phyloP scores from a whole-genome alignment of 2,329 filamentous ascomycete species.

The Venturia aucupariae region DNA sequence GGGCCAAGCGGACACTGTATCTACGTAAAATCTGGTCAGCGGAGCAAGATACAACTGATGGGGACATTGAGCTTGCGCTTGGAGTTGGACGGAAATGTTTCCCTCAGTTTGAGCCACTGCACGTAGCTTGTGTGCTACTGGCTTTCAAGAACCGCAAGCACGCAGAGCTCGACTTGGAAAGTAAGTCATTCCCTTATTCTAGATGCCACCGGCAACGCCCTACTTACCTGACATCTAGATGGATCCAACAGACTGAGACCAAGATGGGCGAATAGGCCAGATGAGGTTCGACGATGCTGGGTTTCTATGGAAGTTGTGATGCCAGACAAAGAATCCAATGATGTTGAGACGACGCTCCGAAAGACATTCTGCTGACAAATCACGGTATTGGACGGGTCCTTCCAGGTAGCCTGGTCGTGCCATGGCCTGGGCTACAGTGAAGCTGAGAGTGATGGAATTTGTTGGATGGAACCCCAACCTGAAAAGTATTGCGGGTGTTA shows the following conservation, averaged over 20 bases:
- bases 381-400: too few species aligned
- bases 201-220: neutral
- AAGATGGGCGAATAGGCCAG: neutral
- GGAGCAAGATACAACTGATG: neutral
- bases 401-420: too few species aligned
- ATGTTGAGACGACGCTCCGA: neutral
- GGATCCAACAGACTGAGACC: neutral
- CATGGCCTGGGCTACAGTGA: too few species aligned
- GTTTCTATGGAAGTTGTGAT: neutral
- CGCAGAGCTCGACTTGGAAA: neutral
- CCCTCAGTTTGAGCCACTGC: neutral
- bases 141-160: neutral
- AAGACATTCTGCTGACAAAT: neutral
- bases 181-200: neutral
- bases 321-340: neutral
- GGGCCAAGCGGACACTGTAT: neutral
- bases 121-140: neutral
- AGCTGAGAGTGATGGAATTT: too few species aligned
- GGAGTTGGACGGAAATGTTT: neutral
- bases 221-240: neutral
- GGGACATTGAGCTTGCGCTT: neutral
- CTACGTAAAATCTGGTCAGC: neutral
- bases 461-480: too few species aligned
- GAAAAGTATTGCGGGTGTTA: too few species aligned
- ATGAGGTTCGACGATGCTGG: neutral